Percentiles rank a stretch among this genome's conserved stretches.
Evolutionary conservation across 164 flowering plant genomes (phyloP).

Genomic region (Cinnamomum chago): DNA sequence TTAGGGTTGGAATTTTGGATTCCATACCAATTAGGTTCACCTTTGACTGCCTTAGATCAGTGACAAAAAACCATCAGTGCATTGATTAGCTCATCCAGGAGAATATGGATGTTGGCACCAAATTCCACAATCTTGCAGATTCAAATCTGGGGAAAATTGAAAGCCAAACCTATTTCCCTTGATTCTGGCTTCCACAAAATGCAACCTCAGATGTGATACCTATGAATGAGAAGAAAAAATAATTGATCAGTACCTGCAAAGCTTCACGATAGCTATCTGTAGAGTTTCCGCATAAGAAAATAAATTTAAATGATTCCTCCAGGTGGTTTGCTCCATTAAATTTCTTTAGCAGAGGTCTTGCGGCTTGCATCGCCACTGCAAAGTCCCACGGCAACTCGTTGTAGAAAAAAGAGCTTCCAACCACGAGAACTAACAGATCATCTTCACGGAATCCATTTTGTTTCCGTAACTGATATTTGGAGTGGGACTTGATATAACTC

Average conservation of each 20-base stretch:
- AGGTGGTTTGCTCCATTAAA: constrained; percentile 47
- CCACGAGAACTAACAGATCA: constrained; percentile 70
- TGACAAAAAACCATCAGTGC: background rate
- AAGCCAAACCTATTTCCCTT: background rate
- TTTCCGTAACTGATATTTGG: constrained; percentile 49
- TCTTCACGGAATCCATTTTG: constrained; percentile 46
- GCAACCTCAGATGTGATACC: background rate
- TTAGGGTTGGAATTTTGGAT: no score
- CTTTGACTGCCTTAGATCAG: no score
- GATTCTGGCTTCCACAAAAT: no score
- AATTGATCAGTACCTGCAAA: constrained; percentile 55
- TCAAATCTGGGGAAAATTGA: background rate
- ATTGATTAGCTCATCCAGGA: background rate
- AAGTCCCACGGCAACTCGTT: constrained; percentile 81
- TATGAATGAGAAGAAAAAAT: background rate
- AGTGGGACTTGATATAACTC: constrained; percentile 50
- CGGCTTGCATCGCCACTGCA: constrained; percentile 67
- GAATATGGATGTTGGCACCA: no score
- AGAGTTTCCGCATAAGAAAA: constrained; percentile 82
- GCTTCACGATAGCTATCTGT: constrained; percentile 55
- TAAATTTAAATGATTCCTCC: constrained; percentile 54
- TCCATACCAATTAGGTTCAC: no score
- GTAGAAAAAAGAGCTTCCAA: constrained; percentile 79
- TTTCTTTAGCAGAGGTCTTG: constrained; percentile 67
- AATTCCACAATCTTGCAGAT: no score